phyloP scores from a whole-genome alignment of 2,329 filamentous ascomycete species.

The Lizonia empirigonia region DNA sequence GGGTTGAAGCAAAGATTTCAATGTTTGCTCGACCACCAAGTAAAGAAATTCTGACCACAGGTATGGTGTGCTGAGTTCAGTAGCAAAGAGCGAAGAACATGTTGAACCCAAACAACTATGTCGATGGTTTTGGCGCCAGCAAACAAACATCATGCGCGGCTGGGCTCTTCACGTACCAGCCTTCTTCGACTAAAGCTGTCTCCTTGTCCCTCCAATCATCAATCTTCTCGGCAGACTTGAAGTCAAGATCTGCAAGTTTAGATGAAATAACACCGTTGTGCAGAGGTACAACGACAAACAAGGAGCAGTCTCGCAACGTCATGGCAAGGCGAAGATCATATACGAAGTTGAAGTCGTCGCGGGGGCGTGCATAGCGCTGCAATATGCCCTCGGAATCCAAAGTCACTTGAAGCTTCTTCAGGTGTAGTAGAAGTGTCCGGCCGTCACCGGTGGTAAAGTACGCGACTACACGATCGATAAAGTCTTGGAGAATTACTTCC shows the following conservation, averaged over 20 bases:
- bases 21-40: neutral
- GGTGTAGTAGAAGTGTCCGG: conserved; percentile 43
- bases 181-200: conserved; percentile 43
- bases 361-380: conserved; percentile 8
- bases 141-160: conserved; percentile 9
- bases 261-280: conserved; percentile 41
- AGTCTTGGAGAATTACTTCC: conserved; percentile 1
- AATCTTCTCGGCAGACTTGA: conserved; percentile 52
- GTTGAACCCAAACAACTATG: neutral
- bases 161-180: conserved; percentile 44
- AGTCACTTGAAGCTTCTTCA: conserved; percentile 45
- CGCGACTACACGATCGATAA: conserved; percentile 18
- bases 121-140: neutral
- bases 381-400: conserved; percentile 48
- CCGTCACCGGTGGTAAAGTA: conserved; percentile 44
- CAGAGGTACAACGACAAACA: conserved; percentile 46
- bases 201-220: conserved; percentile 52
- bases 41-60: neutral
- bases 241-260: conserved; percentile 54
- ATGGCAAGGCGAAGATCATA: conserved; percentile 47
- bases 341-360: conserved; percentile 18
- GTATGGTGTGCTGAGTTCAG: too few relatives aligned
- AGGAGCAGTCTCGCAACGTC: conserved; percentile 56
- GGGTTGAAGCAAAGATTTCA: neutral
- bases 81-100: neutral